Evolutionary conservation across 306 rosid species (phyloP).

Genomic region (Hippophae rhamnoides): DNA sequence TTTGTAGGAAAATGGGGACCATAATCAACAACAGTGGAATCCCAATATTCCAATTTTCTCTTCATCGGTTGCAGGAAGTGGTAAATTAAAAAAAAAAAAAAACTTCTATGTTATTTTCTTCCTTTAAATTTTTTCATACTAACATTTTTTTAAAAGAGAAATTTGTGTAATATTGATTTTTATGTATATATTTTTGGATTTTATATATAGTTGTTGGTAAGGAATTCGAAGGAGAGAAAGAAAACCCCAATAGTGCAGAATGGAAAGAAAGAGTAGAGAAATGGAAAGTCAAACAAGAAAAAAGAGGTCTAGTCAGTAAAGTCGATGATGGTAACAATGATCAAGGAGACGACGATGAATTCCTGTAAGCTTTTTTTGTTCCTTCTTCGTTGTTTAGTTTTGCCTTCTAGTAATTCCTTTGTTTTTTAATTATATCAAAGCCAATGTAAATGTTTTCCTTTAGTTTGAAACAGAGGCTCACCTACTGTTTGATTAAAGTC

Average conservation of each 20-base stretch:
- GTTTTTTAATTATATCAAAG: no score
- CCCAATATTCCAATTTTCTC: slow-evolving; percentile 43
- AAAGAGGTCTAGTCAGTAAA: slow-evolving; percentile 49
- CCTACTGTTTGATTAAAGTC: no score
- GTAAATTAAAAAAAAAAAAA: slow-evolving; percentile 19
- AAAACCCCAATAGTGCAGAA: slow-evolving; percentile 31
- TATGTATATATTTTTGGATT: background rate
- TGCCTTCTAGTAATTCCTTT: no score
- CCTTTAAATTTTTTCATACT: no score
- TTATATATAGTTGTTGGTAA: slow-evolving; percentile 37
- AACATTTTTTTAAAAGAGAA: no score
- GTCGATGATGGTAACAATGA: slow-evolving; percentile 46
- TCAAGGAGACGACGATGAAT: slow-evolving; percentile 58
- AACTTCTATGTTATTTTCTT: background rate
- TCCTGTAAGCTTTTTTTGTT: slow-evolving; percentile 32
- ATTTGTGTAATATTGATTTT: background rate
- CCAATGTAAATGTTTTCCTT: no score
- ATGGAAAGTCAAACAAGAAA: slow-evolving; percentile 92
- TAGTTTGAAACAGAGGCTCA: no score
- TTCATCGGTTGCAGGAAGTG: slow-evolving; percentile 39
- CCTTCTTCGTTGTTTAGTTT: background rate
- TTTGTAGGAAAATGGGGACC: slow-evolving; percentile 57
- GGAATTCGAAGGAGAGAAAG: slow-evolving; percentile 56
- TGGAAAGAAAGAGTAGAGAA: slow-evolving; percentile 82
- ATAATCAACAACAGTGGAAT: slow-evolving; percentile 37